Evolutionary conservation across 2,329 filamentous ascomycete species (phyloP).

Genomic region (Exserohilum turcica): DNA sequence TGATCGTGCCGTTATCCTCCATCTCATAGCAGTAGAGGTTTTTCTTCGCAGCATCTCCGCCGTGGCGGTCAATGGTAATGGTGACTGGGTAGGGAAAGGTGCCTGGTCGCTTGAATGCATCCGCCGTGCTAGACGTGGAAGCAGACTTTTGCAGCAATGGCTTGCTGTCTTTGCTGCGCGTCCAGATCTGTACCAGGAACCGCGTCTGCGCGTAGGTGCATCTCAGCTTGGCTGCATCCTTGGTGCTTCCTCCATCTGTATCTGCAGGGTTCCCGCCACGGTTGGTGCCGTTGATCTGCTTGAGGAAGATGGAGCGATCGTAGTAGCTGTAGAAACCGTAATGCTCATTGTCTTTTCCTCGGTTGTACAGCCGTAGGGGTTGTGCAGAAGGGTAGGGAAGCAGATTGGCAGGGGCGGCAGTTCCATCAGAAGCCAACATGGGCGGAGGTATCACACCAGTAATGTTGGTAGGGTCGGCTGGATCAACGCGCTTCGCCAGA

Average conservation of each 20-base stretch:
- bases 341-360: conserved; percentile 78
- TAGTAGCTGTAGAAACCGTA: conserved; percentile 96
- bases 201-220: conserved; percentile 67
- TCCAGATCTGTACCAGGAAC: conserved; percentile 68
- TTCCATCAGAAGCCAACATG: conserved; percentile 68
- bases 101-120: conserved; percentile 58
- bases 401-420: conserved; percentile 71
- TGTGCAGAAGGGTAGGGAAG: conserved; percentile 72
- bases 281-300: conserved; percentile 59
- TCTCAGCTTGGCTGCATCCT: conserved; percentile 53
- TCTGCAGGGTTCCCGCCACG: conserved; percentile 53
- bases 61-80: conserved; percentile 65
- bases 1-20: conserved; percentile 54
- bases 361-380: conserved; percentile 83
- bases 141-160: conserved; percentile 37
- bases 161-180: conserved; percentile 51
- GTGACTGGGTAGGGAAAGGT: conserved; percentile 67
- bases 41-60: conserved; percentile 59
- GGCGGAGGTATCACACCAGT: conserved; percentile 67
- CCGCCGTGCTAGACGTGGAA: conserved; percentile 41
- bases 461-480: conserved; percentile 47
- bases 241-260: conserved; percentile 55
- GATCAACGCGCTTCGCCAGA: conserved; percentile 45
- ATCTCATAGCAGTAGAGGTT: conserved; percentile 66
- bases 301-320: conserved; percentile 82